Percentiles rank a stretch among this genome's conserved stretches.
These are phyloP conservation scores for Trametopsis cervina DNA, from an alignment of 768 basidiomycete species.

Conservation along the genomic window DNA sequence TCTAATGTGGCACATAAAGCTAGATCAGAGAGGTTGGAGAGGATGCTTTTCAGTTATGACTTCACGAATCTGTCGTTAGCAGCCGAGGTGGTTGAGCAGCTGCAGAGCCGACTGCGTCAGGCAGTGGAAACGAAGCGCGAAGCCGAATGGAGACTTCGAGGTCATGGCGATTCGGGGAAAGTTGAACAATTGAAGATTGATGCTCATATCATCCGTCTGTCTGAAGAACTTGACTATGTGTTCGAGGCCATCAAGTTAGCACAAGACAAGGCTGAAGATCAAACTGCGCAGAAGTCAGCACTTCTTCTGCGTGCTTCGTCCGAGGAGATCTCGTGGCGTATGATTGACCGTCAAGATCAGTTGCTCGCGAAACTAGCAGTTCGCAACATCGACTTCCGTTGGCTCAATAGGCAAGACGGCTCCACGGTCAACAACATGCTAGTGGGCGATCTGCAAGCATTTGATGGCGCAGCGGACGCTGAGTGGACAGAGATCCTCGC, in stretches of 20 bases:
- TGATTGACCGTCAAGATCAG: slow-evolving; percentile 68
- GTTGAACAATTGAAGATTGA: slow-evolving; percentile 60
- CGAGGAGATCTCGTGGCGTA: slow-evolving; percentile 85
- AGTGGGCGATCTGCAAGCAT: slow-evolving; percentile 73
- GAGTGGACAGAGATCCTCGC: slow-evolving; percentile 84
- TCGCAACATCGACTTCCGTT: slow-evolving; percentile 68
- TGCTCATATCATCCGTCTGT: slow-evolving; percentile 63
- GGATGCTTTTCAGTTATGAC: slow-evolving; percentile 81
- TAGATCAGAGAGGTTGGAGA: slow-evolving; percentile 72
- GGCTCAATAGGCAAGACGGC: slow-evolving; percentile 83
- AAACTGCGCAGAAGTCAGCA: slow-evolving; percentile 70
- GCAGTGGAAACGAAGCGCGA: slow-evolving; percentile 46
- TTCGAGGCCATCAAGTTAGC: slow-evolving; percentile 84
- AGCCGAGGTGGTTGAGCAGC: slow-evolving; percentile 59
- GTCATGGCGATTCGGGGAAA: slow-evolving; percentile 38
- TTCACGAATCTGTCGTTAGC: slow-evolving; percentile 71
- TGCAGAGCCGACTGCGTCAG: slow-evolving; percentile 69
- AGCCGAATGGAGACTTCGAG: slow-evolving; percentile 30
- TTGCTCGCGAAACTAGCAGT: slow-evolving; percentile 85
- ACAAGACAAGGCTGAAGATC: slow-evolving; percentile 66
- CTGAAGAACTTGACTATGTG: slow-evolving; percentile 75
- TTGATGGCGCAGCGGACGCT: slow-evolving; percentile 79
- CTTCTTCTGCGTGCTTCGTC: slow-evolving; percentile 76
- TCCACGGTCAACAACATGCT: slow-evolving; percentile 73
- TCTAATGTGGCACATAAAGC: slow-evolving; percentile 80